Conservation (phyloP, 352 stramenopile species). For the Phytophthora megakarya region DNA sequence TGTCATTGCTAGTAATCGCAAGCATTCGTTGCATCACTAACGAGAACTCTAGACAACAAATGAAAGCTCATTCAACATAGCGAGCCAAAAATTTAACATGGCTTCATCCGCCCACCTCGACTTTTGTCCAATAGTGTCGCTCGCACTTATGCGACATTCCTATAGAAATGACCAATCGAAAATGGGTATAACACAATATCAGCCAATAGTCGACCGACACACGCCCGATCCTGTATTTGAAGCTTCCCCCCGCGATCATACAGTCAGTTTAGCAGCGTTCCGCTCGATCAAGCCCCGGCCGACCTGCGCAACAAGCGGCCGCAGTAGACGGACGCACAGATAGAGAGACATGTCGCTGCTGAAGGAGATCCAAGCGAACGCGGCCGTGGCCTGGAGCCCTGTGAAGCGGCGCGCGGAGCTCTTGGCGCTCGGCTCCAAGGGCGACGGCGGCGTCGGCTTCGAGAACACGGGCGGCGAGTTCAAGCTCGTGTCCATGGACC, state of each 20-base stretch:
- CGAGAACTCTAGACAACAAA: too few species aligned
- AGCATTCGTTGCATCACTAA: too few species aligned
- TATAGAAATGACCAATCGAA: too few species aligned
- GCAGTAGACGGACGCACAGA: not conserved
- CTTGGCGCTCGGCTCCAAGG: conserved; percentile 92
- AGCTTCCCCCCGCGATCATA: conserved; percentile 28
- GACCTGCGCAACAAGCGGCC: conserved; percentile 4
- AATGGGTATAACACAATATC: too few species aligned
- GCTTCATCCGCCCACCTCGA: not conserved
- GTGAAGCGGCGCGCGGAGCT: conserved; percentile 75
- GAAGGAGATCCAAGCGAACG: conserved; percentile 91
- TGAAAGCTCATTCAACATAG: not conserved
- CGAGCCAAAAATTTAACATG: not conserved
- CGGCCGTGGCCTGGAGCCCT: conserved; percentile 88
- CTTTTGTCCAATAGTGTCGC: not conserved
- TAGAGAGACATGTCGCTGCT: conserved; percentile 81
- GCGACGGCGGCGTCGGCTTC: conserved; percentile 95
- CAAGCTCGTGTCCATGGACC: conserved; percentile 95
- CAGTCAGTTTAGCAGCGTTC: conserved; percentile 28
- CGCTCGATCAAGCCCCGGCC: conserved; percentile 17
- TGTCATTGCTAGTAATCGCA: too few species aligned
- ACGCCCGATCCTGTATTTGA: too few species aligned
- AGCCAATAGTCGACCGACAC: too few species aligned
- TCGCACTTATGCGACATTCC: not conserved
- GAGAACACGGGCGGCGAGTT: conserved; percentile 98